Evolutionary conservation across 129 eudicot species (phyloP).

Genomic region (Lonicera japonica): DNA sequence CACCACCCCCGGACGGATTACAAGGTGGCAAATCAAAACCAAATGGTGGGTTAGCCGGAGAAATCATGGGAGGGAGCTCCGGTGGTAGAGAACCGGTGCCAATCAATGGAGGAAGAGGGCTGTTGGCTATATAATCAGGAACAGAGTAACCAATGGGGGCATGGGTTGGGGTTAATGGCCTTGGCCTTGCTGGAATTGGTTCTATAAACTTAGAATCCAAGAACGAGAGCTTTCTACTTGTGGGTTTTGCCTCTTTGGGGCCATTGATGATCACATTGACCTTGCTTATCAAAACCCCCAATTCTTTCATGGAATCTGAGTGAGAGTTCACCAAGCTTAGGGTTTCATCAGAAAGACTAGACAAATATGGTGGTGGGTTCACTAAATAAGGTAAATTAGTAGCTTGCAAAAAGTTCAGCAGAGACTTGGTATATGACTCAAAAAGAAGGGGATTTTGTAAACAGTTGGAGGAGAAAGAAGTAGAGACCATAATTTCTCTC

Average conservation of each 20-base stretch:
- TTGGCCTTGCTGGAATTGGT: slow-evolving; percentile 33
- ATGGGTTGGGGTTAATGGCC: slow-evolving; percentile 20
- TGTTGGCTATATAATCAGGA: slow-evolving; percentile 23
- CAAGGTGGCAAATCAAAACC: slow-evolving; percentile 65
- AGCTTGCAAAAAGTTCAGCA: slow-evolving; percentile 40
- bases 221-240: slow-evolving; percentile 54
- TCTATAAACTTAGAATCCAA: slow-evolving; percentile 12
- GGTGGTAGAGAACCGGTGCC: slow-evolving; percentile 41
- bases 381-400: slow-evolving; percentile 53
- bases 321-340: slow-evolving; percentile 26
- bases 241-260: slow-evolving; percentile 24
- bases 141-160: slow-evolving; percentile 16
- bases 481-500: slow-evolving; percentile 56
- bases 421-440: slow-evolving; percentile 27
- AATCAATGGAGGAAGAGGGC: slow-evolving; percentile 62
- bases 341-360: slow-evolving; percentile 19
- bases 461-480: slow-evolving; percentile 51
- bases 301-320: slow-evolving; percentile 32
- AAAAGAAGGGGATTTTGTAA: slow-evolving; percentile 22
- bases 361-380: slow-evolving; percentile 20
- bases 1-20: slow-evolving; percentile 42
- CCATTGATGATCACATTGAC: slow-evolving; percentile 20
- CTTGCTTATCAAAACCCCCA: slow-evolving; percentile 27
- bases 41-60: slow-evolving; percentile 43
- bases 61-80: slow-evolving; percentile 29